These are phyloP conservation scores for Botrytis hyacinthi DNA, from an alignment of 2,329 filamentous ascomycete species.

Conservation along the genomic window DNA sequence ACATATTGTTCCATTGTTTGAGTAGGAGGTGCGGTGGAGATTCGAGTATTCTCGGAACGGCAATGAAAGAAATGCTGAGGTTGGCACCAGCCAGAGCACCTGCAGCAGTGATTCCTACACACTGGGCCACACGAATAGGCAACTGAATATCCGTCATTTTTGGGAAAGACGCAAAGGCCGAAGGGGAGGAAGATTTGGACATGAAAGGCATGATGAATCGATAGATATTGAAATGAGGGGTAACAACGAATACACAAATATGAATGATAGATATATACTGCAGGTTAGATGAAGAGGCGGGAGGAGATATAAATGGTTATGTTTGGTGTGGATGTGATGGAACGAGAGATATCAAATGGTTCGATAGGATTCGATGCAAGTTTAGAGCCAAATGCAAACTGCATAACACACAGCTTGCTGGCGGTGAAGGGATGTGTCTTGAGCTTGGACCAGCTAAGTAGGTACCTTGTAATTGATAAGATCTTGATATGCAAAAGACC, in stretches of 20 bases:
- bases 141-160: conserved; percentile 14
- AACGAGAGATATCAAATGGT: background rate
- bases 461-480: background rate
- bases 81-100: conserved; percentile 45
- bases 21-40: conserved; percentile 55
- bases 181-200: conserved; percentile 14
- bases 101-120: conserved; percentile 50
- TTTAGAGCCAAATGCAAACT: conserved; percentile 3
- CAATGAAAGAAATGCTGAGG: conserved; percentile 44
- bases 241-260: background rate
- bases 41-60: conserved; percentile 53
- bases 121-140: conserved; percentile 48
- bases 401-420: conserved; percentile 2
- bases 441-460: background rate
- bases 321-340: conserved; percentile 6
- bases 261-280: background rate
- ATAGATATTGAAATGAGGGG: conserved; percentile 4
- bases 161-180: conserved; percentile 9
- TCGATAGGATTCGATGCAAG: conserved; percentile 12
- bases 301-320: conserved; percentile 11
- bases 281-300: background rate
- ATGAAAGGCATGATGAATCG: conserved; percentile 17
- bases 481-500: background rate
- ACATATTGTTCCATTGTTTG: conserved; percentile 52
- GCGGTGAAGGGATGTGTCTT: background rate